Base-by-base conservation (phyloP, 2,329 filamentous ascomycete species). In the Exophiala alcalophila region DNA sequence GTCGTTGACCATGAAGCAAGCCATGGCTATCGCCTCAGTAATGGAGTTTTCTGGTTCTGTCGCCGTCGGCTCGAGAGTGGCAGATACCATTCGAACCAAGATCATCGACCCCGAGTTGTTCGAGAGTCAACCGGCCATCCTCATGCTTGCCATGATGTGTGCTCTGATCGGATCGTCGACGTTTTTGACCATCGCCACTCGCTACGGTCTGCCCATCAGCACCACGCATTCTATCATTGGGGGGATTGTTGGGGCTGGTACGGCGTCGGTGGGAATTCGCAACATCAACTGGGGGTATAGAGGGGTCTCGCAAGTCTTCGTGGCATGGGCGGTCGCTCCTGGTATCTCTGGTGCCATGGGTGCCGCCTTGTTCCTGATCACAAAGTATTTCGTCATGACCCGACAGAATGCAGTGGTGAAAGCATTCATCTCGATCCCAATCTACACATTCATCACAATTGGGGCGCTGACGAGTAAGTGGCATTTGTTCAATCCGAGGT, bases 101-200 rank as follows among this genome's bases (percentile, higher is more conserved):
- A 84, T 85, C 60, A 83, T 84, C 49, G 78, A 79, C 41, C 69
- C 64, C 59, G 45, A 59, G 0, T 72, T 78, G 40, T 85, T 84
- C 66, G 54, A 65, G 1, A 69, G 65, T 43, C 73, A 84, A 54
- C 73, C 81, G 24, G 77, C 76, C 20, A 78, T 84, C 14, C 79
- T 83, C 65, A 76, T 84, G 65, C 71, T 84, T 34, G 81, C 79
- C 44, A 81, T 83, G 58, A 73, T 77, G 18, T 81, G 77, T 49
- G 77, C 80, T 23, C 70, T 79, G 0, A 78, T 78, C 10, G 81
- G 72, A 54, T 80, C 81, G 36, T 80, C 81, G 1, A 68, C 73
- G 7, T 88, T 83, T 82, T 81, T 88, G 26, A 86, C 86, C 81
- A 85, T 82, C 80, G 86, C 83, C 63, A 87, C 83, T 1, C 71